These are phyloP conservation scores for Terana coerulea DNA, from an alignment of 768 basidiomycete species.

Conservation along the genomic window DNA sequence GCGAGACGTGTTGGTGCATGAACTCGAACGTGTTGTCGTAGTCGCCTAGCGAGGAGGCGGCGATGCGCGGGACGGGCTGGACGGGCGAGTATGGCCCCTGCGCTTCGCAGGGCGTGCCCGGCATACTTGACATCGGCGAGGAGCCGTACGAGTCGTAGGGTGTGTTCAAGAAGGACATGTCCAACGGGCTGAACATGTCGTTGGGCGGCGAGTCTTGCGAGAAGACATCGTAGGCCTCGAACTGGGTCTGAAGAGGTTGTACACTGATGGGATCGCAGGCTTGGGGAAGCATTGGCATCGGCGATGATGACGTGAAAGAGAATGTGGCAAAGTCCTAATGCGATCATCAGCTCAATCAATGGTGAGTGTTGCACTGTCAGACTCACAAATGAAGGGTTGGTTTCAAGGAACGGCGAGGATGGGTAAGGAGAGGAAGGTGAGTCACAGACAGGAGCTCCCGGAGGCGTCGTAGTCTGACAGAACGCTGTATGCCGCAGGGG, in stretches of 20 bases:
- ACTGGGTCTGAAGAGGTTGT: conserved; percentile 3
- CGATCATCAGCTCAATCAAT: not conserved
- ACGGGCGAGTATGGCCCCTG: conserved; percentile 12
- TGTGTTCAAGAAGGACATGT: conserved; percentile 19
- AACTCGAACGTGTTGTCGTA: conserved; percentile 7
- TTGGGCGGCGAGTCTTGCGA: conserved; percentile 3
- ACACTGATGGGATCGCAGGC: conserved; percentile 17
- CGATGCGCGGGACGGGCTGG: not conserved
- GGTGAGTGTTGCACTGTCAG: not conserved
- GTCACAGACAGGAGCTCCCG: conserved; percentile 19
- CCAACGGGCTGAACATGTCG: conserved; percentile 17
- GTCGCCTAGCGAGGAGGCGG: conserved; percentile 9
- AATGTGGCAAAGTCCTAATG: conserved; percentile 26
- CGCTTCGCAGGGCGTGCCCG: conserved; percentile 18
- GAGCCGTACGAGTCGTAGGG: conserved; percentile 20
- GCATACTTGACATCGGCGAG: conserved; percentile 24
- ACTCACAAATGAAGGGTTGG: conserved; percentile 27
- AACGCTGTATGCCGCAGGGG: too few species aligned
- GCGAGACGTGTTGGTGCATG: not conserved
- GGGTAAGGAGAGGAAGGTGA: conserved; percentile 21
- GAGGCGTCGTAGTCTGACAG: conserved; percentile 17
- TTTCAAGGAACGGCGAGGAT: conserved; percentile 16
- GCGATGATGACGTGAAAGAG: conserved; percentile 18
- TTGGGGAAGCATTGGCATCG: conserved; percentile 16
- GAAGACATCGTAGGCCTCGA: conserved; percentile 11